phyloP scores from a whole-genome alignment of 1,284 basidiomycete genomes.

The Pseudozyma pruni region DNA sequence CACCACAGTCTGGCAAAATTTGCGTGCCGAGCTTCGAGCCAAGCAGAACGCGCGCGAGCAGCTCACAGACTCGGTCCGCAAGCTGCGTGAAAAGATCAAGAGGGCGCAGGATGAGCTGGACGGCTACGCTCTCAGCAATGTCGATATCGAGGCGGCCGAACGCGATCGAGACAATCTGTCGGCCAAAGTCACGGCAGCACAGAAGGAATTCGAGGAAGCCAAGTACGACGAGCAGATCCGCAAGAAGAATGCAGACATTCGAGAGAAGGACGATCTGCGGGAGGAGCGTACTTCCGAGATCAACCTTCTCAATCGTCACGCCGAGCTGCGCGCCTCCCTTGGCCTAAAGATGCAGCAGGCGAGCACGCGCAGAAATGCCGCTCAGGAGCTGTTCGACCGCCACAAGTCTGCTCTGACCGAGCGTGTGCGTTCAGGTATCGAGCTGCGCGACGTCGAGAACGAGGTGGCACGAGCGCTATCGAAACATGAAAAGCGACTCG shows the following conservation, averaged over 20 bases:
- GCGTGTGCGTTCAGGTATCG: conserved; percentile 74
- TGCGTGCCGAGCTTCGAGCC: conserved; percentile 42
- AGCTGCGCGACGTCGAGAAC: conserved; percentile 77
- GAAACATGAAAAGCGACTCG: conserved; percentile 46
- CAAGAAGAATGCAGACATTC: conserved; percentile 73
- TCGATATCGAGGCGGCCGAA: conserved; percentile 44
- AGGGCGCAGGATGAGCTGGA: conserved; percentile 56
- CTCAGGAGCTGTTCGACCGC: conserved; percentile 55
- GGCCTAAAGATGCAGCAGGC: conserved; percentile 73
- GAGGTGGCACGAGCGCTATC: conserved; percentile 74
- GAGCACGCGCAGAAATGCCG: conserved; percentile 16
- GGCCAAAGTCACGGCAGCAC: conserved; percentile 30
- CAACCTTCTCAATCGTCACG: conserved; percentile 79
- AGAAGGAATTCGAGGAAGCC: conserved; percentile 46
- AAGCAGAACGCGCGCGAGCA: conserved; percentile 54
- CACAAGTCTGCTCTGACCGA: conserved; percentile 76
- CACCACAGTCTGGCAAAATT: conserved; percentile 43
- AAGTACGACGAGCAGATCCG: conserved; percentile 79
- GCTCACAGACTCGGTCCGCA: conserved; percentile 36
- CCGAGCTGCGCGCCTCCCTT: conserved; percentile 83
- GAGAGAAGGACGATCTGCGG: conserved; percentile 77
- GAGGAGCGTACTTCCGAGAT: conserved; percentile 81
- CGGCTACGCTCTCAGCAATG: conserved; percentile 21
- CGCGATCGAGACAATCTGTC: conserved; percentile 39
- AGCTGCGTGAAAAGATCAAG: conserved; percentile 49